Evolutionary conservation across 495 filamentous ascomycete species (phyloP).

Genomic region (Margaritispora aquatica): DNA sequence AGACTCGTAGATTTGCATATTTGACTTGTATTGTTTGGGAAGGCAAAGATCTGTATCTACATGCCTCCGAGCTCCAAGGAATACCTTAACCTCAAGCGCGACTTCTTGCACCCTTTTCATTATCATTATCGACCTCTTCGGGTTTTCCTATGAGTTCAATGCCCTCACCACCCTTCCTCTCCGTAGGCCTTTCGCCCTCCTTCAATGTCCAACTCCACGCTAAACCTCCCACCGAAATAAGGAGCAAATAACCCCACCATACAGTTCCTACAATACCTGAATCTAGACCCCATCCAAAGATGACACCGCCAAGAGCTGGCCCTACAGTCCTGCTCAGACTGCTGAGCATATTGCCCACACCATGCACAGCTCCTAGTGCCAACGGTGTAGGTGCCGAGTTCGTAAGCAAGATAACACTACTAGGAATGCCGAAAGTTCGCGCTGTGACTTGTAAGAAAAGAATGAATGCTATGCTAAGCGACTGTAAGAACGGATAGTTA

Average conservation of each 20-base stretch:
- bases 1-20: too few relatives aligned
- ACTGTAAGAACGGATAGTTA: slow-evolving; percentile 36
- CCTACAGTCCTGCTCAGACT: slow-evolving; percentile 58
- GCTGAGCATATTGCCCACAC: slow-evolving; percentile 57
- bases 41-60: neutral
- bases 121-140: neutral
- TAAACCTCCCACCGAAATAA: slow-evolving; percentile 44
- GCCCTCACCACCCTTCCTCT: neutral
- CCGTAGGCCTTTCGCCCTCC: slow-evolving; percentile 36
- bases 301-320: slow-evolving; percentile 57
- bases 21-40: neutral
- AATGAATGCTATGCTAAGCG: slow-evolving; percentile 51
- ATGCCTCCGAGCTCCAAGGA: neutral
- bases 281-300: slow-evolving; percentile 57
- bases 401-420: slow-evolving; percentile 62
- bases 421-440: slow-evolving; percentile 64
- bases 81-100: neutral
- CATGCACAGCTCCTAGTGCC: slow-evolving; percentile 64
- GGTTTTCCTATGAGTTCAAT: neutral
- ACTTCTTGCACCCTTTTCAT: neutral
- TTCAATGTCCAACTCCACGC: slow-evolving; percentile 43
- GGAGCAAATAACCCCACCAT: slow-evolving; percentile 54
- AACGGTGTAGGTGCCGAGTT: slow-evolving; percentile 57
- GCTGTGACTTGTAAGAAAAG: slow-evolving; percentile 63
- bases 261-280: slow-evolving; percentile 60